Evolutionary conservation across 1,284 basidiomycete species (phyloP), one percentile per base, ranked within the genome.

Genomic region (Naganishia sp.): DNA sequence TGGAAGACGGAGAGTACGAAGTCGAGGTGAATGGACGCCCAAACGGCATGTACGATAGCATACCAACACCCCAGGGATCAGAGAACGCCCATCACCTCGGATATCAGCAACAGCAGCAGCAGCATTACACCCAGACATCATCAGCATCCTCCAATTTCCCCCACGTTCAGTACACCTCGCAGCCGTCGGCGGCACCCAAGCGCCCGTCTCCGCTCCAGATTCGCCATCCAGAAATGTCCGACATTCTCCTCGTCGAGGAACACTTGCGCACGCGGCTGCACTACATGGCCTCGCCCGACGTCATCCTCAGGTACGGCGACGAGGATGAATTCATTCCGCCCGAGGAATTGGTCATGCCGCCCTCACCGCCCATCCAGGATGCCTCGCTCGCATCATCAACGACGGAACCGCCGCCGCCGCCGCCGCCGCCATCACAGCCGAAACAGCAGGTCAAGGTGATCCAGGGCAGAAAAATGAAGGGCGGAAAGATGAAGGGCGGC

Each of bases 221-320:
- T 32, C 46, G 65, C 45, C 79, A 79, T 71, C 79, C 79, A 6
- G 78, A 80, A 66, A 79, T 80, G 79, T 76, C 79, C 0, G 79
- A 80, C 67, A 76, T 80, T 13, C 67, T 80, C 18, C 76, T 78
- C 0, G 79, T 80, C 2, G 79, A 80, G 60, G 79, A 80, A 68
- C 77, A 80, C 52, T 66, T 80, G 11, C 71, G 79, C 35, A 79
- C 78, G 76, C 66, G 79, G 15, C 67, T 80, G 54, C 78, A 79
- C 55, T 77, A 80, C 69, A 73, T 80, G 71, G 79, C 78, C 1
- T 77, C 76, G 21, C 67, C 68, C 11, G 79, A 80, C 70, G 67
- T 68, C 41, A 62, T 68, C 6, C 45, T 68, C 17, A 45, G 65
- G 10, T 68, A 68, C 31, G 67, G 66, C 17, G 66, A 67, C 52